Percentiles rank a stretch among this genome's conserved stretches.
Evolutionary conservation across 306 rosid species (phyloP).

Genomic region (Urtica urens): DNA sequence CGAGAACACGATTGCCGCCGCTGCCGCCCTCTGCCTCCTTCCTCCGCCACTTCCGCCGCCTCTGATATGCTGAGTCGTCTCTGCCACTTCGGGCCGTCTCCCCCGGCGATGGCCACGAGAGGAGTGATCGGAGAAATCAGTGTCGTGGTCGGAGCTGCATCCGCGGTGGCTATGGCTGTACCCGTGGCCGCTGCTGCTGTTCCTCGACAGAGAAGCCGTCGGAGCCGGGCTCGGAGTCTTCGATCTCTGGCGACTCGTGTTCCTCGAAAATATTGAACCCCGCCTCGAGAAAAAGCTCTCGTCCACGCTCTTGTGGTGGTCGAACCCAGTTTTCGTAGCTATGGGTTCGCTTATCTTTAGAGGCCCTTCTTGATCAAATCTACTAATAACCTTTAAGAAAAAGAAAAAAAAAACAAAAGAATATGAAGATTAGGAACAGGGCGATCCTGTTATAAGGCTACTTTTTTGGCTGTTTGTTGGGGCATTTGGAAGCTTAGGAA

Average conservation of each 20-base stretch:
- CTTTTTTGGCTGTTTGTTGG: no score
- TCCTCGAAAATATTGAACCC: conserved; percentile 19
- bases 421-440: not conserved
- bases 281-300: conserved; percentile 35
- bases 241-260: conserved; percentile 43
- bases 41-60: no score
- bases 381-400: not conserved
- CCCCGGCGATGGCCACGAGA: no score
- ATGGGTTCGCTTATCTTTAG: conserved; percentile 21
- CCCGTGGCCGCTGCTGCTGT: conserved; percentile 9
- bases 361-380: conserved; percentile 10
- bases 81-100: no score
- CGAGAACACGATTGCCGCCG: conserved; percentile 75
- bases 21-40: conserved; percentile 44
- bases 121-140: conserved; percentile 3
- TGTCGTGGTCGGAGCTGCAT: conserved; percentile 16
- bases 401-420: not conserved
- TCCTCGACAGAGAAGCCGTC: conserved; percentile 18
- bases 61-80: no score
- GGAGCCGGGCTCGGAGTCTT: conserved; percentile 54
- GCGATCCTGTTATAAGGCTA: no score
- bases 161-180: not conserved
- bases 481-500: no score
- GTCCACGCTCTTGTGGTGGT: conserved; percentile 27
- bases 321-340: conserved; percentile 12